Evolutionary conservation across 1,284 basidiomycete species (phyloP).

Genomic region (Pseudomicrostroma phylloplanum): DNA sequence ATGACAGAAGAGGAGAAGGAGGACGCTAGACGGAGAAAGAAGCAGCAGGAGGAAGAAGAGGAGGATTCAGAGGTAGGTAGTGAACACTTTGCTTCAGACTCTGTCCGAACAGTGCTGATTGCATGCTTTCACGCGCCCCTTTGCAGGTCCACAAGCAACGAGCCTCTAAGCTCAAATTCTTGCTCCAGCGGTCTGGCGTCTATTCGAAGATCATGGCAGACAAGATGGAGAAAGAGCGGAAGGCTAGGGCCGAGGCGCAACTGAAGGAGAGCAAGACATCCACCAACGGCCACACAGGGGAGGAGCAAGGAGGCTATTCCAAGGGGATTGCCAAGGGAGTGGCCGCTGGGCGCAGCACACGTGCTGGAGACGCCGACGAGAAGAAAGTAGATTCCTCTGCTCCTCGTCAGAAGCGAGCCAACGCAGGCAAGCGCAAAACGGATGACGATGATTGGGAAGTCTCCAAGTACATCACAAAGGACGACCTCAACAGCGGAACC

Average conservation of each 20-base stretch:
- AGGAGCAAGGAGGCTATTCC: constrained; percentile 18
- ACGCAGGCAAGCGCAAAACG: constrained; percentile 8
- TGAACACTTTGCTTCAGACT: too few species aligned
- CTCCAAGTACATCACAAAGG: constrained; percentile 29
- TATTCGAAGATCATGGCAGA: constrained; percentile 48
- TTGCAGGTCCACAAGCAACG: constrained; percentile 24
- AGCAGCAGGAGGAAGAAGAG: constrained; percentile 6
- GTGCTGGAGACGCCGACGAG: constrained; percentile 14
- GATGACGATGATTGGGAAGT: constrained; percentile 24
- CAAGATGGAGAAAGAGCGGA: constrained; percentile 30
- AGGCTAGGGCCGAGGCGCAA: constrained; percentile 1
- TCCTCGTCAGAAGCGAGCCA: constrained; percentile 13
- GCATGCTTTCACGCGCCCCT: neutral
- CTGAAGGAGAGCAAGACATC: constrained; percentile 6
- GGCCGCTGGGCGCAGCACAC: neutral
- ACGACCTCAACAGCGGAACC: constrained; percentile 20
- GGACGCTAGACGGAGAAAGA: neutral
- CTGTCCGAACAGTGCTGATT: too few species aligned
- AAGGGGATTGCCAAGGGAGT: neutral
- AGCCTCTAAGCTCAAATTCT: constrained; percentile 37
- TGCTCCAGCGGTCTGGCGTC: constrained; percentile 41
- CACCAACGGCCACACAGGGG: neutral
- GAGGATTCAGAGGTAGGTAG: constrained; percentile 5
- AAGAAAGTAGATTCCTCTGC: neutral
- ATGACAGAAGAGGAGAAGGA: constrained; percentile 1